Evolutionary conservation across 495 filamentous ascomycete species (phyloP).

Genomic region (Zalerion maritima): DNA sequence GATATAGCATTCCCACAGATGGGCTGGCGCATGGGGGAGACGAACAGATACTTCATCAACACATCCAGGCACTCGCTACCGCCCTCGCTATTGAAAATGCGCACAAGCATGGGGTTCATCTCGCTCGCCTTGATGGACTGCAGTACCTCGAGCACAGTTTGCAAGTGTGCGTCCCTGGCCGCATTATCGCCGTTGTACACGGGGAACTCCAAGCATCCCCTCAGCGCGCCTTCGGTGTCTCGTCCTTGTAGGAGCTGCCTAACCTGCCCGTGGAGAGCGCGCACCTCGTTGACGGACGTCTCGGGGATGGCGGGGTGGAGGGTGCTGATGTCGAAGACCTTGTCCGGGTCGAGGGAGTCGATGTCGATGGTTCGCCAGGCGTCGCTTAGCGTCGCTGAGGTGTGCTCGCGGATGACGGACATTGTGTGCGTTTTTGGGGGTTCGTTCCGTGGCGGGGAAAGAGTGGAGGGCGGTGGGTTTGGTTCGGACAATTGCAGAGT

Average conservation of each 20-base stretch:
- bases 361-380: conserved; percentile 89
- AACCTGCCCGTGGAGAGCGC: conserved; percentile 58
- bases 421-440: conserved; percentile 20
- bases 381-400: conserved; percentile 33
- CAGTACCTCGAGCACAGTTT: conserved; percentile 71
- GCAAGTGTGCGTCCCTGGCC: conserved; percentile 73
- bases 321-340: conserved; percentile 73
- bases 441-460: no score
- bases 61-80: conserved; percentile 60
- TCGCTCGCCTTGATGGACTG: conserved; percentile 83
- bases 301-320: conserved; percentile 58
- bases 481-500: no score
- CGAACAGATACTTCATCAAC: conserved; percentile 65
- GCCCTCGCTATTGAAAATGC: conserved; percentile 54
- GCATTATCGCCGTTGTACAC: conserved; percentile 44
- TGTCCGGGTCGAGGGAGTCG: conserved; percentile 76
- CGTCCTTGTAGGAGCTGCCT: conserved; percentile 73
- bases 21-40: conserved; percentile 1
- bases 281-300: conserved; percentile 54
- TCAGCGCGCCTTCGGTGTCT: conserved; percentile 71
- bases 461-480: no score
- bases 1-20: not conserved
- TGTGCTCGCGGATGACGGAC: conserved; percentile 44
- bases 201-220: conserved; percentile 58
- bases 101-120: conserved; percentile 69